phyloP scores from a whole-genome alignment of 129 eudicot species.

The Smallanthus sonchifolius region DNA sequence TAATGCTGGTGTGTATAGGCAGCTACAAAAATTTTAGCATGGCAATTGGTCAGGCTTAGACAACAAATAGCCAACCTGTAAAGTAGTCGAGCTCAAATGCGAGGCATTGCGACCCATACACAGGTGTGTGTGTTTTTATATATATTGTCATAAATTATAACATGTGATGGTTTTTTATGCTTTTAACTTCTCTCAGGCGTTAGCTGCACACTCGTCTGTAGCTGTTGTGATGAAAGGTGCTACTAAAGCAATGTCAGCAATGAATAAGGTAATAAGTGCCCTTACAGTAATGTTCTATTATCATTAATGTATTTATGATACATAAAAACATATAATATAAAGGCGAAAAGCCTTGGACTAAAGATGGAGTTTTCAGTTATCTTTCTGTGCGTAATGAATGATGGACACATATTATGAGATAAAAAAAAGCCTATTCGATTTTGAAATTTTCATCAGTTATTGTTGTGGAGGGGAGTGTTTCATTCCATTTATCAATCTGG shows the following conservation, averaged over 20 bases:
- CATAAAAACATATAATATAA: background rate
- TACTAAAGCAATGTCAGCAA: slow-evolving; percentile 93
- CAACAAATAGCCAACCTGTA: slow-evolving; percentile 95
- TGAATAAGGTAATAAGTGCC: slow-evolving; percentile 67
- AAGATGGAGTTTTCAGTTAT: background rate
- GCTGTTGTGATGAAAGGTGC: slow-evolving; percentile 98
- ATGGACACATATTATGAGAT: background rate
- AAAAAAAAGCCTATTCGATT: background rate
- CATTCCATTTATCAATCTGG: background rate
- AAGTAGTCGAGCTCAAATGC: slow-evolving; percentile 96
- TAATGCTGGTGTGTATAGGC: slow-evolving; percentile 43
- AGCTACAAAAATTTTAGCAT: slow-evolving; percentile 90
- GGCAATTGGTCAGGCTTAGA: slow-evolving; percentile 89
- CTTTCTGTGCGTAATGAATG: background rate
- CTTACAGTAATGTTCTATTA: background rate
- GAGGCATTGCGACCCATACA: slow-evolving; percentile 94
- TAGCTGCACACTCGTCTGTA: slow-evolving; percentile 93
- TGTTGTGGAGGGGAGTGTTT: background rate
- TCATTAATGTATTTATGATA: background rate
- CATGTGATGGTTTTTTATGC: background rate
- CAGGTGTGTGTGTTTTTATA: slow-evolving; percentile 47
- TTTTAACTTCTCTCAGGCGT: slow-evolving; percentile 51
- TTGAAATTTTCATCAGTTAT: background rate
- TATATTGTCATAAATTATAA: slow-evolving; percentile 3
- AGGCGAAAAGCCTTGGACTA: slow-evolving; percentile 9